Conservation (phyloP, 768 basidiomycete genomes). For the Auricularia cornea region DNA sequence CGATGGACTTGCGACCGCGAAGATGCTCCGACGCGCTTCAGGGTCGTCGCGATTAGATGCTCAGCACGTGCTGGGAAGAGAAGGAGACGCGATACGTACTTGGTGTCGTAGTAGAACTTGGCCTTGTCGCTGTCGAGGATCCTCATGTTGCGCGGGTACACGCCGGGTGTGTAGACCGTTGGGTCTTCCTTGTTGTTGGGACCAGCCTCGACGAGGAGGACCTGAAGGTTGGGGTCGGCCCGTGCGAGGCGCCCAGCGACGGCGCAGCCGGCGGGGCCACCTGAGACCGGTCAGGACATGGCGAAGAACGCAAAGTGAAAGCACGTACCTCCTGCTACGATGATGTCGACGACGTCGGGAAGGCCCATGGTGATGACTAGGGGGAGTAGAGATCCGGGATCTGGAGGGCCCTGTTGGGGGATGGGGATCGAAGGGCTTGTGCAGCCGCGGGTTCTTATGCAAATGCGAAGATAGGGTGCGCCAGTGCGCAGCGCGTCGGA, state of each 20-base stretch:
- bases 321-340: background rate
- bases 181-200: constrained; percentile 67
- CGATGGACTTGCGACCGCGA: constrained; percentile 57
- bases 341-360: background rate
- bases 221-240: constrained; percentile 63
- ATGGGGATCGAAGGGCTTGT: background rate
- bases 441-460: background rate
- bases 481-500: background rate
- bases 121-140: constrained; percentile 59
- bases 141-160: background rate
- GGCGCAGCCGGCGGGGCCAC: constrained; percentile 40
- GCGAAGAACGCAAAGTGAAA: background rate
- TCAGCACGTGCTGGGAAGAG: background rate
- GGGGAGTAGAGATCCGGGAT: background rate
- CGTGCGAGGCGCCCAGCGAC: constrained; percentile 62
- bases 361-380: background rate
- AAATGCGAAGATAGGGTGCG: background rate
- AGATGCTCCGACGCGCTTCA: constrained; percentile 36
- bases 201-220: constrained; percentile 72
- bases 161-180: constrained; percentile 54
- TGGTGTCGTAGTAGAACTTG: constrained; percentile 60
- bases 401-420: background rate
- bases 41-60: background rate
- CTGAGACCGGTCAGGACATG: background rate
- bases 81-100: constrained; percentile 14